Base-by-base conservation (phyloP, 2,329 filamentous ascomycete genomes). In the Apiospora koreana region DNA sequence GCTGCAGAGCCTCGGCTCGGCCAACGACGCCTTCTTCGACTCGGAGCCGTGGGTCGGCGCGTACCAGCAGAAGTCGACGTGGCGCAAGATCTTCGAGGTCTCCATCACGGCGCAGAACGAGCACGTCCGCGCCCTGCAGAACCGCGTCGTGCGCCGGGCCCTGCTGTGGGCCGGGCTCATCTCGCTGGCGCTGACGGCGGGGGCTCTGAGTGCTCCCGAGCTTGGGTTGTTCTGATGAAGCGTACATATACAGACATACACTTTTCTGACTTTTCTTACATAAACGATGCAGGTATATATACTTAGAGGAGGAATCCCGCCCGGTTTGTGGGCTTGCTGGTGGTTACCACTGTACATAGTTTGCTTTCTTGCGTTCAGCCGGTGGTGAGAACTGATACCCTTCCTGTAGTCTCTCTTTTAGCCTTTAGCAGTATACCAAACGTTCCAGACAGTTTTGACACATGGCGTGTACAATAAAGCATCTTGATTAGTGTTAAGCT, bases 81-180 rank as follows among this genome's bases (percentile, higher is more conserved):
- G 73, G 68, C 46, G 73, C 31, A 79, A 73, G 71, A 71, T 82
- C 16, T 78, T 79, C 65, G 77, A 77, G 25, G 74, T 75, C 31
- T 76, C 76, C 18, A 74, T 78, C 10, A 74, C 74, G 58, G 75
- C 80, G 58, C 79, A 79, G 72, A 80, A 80, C 45, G 71, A 73
- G 62, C 74, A 74, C 25, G 65, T 83, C 31, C 74, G 76, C 71
- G 67, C 75, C 54, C 69, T 82, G 68, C 82, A 83, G 70, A 78
- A 80, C 67, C 75, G 76, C 46, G 77, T 78, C 2, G 77, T 83
- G 0, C 73, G 80, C 71, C 71, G 75, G 45, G 76, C 79, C 0
- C 71, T 82, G 42, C n/a, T 81, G 7, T 81, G 78, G 79, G 81
- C 77, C 5, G 74, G 79, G 4, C 70, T 81, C 12, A 69, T 78